Evolutionary conservation across 495 filamentous ascomycete genomes (phyloP), one percentile per base, ranked within the genome.

Genomic region (Podospora sp.): DNA sequence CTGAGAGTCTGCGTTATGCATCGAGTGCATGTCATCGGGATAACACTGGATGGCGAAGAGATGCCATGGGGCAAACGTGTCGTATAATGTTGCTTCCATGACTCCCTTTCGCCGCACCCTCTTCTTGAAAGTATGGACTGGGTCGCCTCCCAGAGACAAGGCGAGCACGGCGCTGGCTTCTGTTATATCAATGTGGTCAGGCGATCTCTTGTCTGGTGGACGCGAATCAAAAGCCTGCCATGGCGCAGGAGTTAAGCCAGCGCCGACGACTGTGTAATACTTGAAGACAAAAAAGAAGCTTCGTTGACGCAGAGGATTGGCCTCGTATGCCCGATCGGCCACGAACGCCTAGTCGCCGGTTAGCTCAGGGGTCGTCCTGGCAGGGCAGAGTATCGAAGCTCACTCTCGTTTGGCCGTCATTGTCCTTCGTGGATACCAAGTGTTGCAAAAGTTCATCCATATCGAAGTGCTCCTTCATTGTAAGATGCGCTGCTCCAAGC

Each of bases 271-370:
- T 25, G 84, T 76, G 68, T 82, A 85, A 60, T 85, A 86, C 65
- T 86, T 84, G 69, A 87, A 86, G 60, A 78, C 81, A 69, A 86
- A 86, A 26, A 85, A 77, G 67, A 87, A 85, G 20, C 75, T 80
- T 18, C 80, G 74, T 69, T 80, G 82, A 9, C 76, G 74, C 29
- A 77, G 67, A 1, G 65, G 40, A 27, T 80, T 75, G 0, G 70
- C 29, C 14, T 76, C 74, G 35, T 79, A 86, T 1, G 79, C 74
- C 21, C 82, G 70, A 14, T 46, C 16, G 59, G 81, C 69, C 60
- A 82, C 66, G 36, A 77, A 73, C 9, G 78, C 73, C 74, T 74
- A 14, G 12, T 29, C 6, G 12, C 1, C 3, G 6, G 29, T 63
- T 67, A 20, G 63, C 60, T 22, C 22, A 22, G 14, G n/a, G 25